A percentile compares a stretch with the other conserved stretches of the same genome.
phyloP scores from a whole-genome alignment of 148 eudicot species.

The Selenicereus undatus region DNA sequence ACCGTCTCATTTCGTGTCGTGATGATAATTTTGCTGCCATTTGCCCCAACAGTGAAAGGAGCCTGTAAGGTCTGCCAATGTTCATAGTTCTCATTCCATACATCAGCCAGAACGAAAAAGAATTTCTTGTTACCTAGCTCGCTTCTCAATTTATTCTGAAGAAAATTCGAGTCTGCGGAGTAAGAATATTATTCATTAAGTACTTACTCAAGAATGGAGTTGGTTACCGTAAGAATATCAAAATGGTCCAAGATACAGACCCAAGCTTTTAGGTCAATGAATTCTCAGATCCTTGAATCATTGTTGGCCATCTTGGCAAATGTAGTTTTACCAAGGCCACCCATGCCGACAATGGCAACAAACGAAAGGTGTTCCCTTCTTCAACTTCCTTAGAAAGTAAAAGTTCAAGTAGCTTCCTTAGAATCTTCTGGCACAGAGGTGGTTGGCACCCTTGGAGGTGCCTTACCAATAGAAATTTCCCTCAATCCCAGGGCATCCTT shows the following conservation, averaged over 20 bases:
- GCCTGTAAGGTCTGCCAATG: constrained; percentile 8
- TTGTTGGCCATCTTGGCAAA: constrained; percentile 14
- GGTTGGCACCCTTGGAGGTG: constrained; percentile 7
- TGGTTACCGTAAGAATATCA: constrained; percentile 12
- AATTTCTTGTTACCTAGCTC: background rate
- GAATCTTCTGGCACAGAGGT: constrained; percentile 3
- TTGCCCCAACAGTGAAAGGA: constrained; percentile 14
- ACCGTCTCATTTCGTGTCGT: constrained; percentile 20
- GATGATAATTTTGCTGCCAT: constrained; percentile 22
- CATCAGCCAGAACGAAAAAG: constrained; percentile 19
- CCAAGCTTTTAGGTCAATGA: constrained; percentile 16
- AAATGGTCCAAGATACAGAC: constrained; percentile 20
- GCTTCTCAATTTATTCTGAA: background rate
- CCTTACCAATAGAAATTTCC: background rate
- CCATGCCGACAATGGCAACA: constrained; percentile 20
- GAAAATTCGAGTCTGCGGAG: background rate
- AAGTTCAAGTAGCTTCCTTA: background rate
- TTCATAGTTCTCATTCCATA: constrained; percentile 5
- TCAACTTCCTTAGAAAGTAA: background rate
- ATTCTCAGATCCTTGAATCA: background rate
- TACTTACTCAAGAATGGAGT: constrained; percentile 12
- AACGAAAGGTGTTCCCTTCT: background rate
- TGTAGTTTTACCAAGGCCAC: constrained; percentile 20
- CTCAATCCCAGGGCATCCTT: constrained; percentile 7
- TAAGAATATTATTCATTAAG: background rate